Percentiles rank a stretch among this genome's conserved stretches.
phyloP scores from a whole-genome alignment of 2,329 filamentous ascomycete species.

The Colletotrichum phormii region DNA sequence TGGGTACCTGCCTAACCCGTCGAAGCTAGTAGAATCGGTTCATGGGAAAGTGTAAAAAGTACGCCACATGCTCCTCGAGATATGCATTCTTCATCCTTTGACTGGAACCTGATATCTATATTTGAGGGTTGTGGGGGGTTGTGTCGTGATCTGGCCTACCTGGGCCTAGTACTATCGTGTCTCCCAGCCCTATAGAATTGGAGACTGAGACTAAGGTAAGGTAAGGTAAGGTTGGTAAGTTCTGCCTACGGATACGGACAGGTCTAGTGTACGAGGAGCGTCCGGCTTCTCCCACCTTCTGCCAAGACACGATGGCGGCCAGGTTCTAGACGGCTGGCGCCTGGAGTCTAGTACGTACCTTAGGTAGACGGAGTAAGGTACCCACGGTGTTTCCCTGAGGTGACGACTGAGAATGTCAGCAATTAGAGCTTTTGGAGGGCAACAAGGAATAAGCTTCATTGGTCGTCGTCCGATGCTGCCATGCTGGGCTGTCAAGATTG shows the following conservation, averaged over 20 bases:
- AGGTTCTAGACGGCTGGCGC: not conserved
- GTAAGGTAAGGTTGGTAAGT: not conserved
- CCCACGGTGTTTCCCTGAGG: not conserved
- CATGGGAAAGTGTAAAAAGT: not conserved
- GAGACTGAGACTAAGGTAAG: not conserved
- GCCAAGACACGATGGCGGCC: not conserved
- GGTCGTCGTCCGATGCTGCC: not conserved
- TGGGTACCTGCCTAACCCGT: not conserved
- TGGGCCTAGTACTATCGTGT: not conserved
- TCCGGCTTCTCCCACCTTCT: not conserved
- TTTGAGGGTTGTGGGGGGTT: not conserved
- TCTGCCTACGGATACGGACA: no score
- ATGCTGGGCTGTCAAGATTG: not conserved
- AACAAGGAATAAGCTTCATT: not conserved
- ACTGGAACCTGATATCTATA: not conserved
- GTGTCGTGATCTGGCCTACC: not conserved
- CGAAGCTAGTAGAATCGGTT: not conserved
- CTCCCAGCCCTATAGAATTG: conserved; percentile 15
- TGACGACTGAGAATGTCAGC: not conserved
- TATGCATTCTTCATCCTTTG: not conserved
- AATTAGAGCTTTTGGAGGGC: not conserved
- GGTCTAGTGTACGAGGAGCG: not conserved
- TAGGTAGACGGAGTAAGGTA: no score
- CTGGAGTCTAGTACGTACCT: not conserved
- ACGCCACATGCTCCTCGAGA: not conserved